A percentile compares a stretch with the other conserved stretches of the same genome.
phyloP scores from a whole-genome alignment of 768 basidiomycete genomes.

The Lyophyllum shimeji region DNA sequence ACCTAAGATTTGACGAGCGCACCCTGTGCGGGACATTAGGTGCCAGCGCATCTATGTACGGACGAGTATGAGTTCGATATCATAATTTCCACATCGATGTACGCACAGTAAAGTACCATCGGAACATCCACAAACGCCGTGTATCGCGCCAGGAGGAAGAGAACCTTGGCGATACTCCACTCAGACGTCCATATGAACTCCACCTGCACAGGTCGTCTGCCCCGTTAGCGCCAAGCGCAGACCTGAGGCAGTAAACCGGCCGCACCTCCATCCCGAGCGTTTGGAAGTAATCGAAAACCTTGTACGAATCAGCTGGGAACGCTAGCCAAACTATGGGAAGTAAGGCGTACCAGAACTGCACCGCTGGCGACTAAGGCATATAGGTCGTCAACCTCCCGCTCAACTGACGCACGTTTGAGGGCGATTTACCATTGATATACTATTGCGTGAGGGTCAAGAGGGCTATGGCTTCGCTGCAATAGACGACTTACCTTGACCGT shows the following conservation, averaged over 20 bases:
- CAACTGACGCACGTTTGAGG: not conserved
- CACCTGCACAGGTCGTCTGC: not conserved
- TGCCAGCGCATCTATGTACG: slow-evolving; percentile 3
- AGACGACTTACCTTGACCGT: slow-evolving; percentile 2
- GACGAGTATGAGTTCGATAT: not conserved
- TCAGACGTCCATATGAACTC: slow-evolving; percentile 9
- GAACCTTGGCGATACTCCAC: slow-evolving; percentile 8
- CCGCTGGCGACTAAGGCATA: slow-evolving; percentile 3
- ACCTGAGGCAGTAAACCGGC: not conserved
- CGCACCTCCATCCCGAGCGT: slow-evolving; percentile 6
- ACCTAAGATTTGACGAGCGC: not conserved
- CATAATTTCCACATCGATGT: no score
- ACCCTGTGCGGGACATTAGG: slow-evolving; percentile 2
- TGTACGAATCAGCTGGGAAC: not conserved
- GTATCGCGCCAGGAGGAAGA: slow-evolving; percentile 9
- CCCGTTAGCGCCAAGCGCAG: not conserved
- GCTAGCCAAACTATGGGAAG: not conserved
- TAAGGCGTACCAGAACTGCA: slow-evolving; percentile 2
- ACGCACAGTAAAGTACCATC: slow-evolving; percentile 9
- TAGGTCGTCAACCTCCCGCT: not conserved
- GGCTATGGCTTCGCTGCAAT: not conserved
- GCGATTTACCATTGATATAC: slow-evolving; percentile 8
- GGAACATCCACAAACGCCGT: slow-evolving; percentile 5
- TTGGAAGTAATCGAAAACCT: slow-evolving; percentile 4
- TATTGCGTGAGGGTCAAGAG: not conserved